Evolutionary conservation across 2,329 filamentous ascomycete species (phyloP).

Genomic region (Nemania diffusa): DNA sequence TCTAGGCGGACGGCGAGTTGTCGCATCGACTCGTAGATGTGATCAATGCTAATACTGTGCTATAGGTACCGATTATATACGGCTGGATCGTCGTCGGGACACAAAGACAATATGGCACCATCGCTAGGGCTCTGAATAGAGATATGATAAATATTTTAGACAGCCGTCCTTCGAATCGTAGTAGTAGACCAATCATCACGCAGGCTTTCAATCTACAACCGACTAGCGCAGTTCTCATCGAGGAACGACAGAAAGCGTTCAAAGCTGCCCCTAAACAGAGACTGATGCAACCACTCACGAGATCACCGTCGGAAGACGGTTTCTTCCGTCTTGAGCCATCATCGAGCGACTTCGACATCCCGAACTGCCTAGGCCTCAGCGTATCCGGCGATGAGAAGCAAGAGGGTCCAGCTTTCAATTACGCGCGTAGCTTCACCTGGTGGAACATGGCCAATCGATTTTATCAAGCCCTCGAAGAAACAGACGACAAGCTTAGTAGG

Average conservation of each 20-base stretch:
- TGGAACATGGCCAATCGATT: constrained; percentile 36
- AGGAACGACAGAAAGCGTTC: constrained; percentile 25
- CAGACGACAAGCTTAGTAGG: constrained; percentile 10
- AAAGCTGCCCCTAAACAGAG: constrained; percentile 19
- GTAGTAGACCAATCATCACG: not conserved
- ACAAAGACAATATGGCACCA: constrained; percentile 29
- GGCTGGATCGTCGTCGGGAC: constrained; percentile 37
- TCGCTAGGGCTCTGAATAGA: constrained; percentile 25
- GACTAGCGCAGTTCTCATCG: not conserved
- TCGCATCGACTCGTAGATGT: not conserved
- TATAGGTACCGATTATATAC: constrained; percentile 35
- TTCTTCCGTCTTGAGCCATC: constrained; percentile 11
- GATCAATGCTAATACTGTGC: not conserved
- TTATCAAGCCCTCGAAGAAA: constrained; percentile 24
- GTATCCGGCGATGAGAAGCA: constrained; percentile 36
- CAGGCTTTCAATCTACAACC: not conserved
- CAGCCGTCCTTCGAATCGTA: not conserved
- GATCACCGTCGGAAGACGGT: not conserved
- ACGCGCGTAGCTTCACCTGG: constrained; percentile 38
- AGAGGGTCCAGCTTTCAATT: constrained; percentile 39
- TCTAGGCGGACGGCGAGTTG: not conserved
- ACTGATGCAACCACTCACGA: constrained; percentile 17
- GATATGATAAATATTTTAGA: constrained; percentile 26
- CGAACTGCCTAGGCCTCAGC: constrained; percentile 34
- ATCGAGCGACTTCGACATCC: constrained; percentile 8